Evolutionary conservation across 2,329 filamentous ascomycete species (phyloP), one percentile per base, ranked within the genome.

Genomic region (Xylaria sp.): DNA sequence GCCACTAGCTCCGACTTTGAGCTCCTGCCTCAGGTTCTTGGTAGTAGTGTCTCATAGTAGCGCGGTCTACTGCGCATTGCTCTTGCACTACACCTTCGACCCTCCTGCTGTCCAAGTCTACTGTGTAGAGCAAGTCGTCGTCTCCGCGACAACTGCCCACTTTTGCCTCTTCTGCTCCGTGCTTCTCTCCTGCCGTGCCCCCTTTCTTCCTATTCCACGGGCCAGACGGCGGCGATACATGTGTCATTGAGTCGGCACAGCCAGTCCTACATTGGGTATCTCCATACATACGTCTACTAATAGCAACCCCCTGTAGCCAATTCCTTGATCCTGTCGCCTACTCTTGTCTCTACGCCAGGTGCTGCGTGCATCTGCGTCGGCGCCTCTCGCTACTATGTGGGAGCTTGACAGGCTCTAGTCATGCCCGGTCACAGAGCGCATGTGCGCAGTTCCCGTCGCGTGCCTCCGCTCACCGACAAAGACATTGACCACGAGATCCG

Each of bases 401-500:
- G 61, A 59, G 57, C 56, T 58, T 64, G 59, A 66, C 66, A 46
- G 48, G 65, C 65, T 68, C 67, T 57, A 74, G 76, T 77, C 66
- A 85, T 84, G 83, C 78, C 79, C 73, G 80, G 74, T 72, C 76
- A 80, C 70, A 80, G 66, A 73, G 72, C 72, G 62, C 75, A 76
- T 63, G 73, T 81, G 70, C 82, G 84, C 73, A 85, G 82, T 73
- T 88, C 86, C 72, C 88, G 88, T 76, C 88, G 89, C 75, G 86
- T 83, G 46, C 78, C 83, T 61, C 82, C 83, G 65, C 82, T 89
- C 66, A 85, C 86, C 78, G 88, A 90, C 72, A 82, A 81, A 77
- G 88, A 91, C 73, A 91, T 90, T 76, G 89, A 91, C 75, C 91
- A 93, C 80, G 89, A 90, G 78, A 94, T 94, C 76, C 81, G 78